Percentiles rank a stretch among this genome's conserved stretches.
These are phyloP conservation scores for Cercophora newfieldiana DNA, from an alignment of 495 filamentous ascomycete species.

Conservation along the genomic window DNA sequence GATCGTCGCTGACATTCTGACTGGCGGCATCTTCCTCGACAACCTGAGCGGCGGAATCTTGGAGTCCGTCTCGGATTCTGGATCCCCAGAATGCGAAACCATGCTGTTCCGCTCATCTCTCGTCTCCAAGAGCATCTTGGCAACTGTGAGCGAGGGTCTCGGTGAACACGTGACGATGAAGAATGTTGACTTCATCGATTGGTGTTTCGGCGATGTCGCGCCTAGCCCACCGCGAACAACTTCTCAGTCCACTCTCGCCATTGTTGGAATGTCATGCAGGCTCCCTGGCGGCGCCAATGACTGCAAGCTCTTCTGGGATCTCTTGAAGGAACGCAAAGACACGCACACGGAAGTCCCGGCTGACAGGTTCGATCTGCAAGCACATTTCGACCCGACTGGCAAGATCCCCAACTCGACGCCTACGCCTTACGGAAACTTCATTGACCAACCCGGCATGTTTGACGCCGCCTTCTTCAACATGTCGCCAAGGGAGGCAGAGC, in stretches of 20 bases:
- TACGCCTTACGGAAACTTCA: slow-evolving; percentile 62
- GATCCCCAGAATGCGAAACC: too few species aligned
- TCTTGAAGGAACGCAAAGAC: slow-evolving; percentile 60
- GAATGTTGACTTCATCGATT: too few species aligned
- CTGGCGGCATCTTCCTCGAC: slow-evolving; percentile 63
- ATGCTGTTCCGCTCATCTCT: slow-evolving; percentile 25
- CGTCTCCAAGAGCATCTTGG: slow-evolving; percentile 19
- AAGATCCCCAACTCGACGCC: slow-evolving; percentile 66
- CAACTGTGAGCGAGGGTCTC: slow-evolving; percentile 2
- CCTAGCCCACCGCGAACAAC: slow-evolving; percentile 29
- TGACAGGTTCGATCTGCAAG: slow-evolving; percentile 68
- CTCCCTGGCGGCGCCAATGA: slow-evolving; percentile 58
- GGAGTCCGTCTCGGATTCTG: too few species aligned
- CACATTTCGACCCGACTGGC: slow-evolving; percentile 69
- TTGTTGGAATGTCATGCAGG: slow-evolving; percentile 65
- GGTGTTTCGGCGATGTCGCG: too few species aligned
- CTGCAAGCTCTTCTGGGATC: slow-evolving; percentile 60
- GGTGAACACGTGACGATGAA: not conserved
- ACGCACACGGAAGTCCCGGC: slow-evolving; percentile 55
- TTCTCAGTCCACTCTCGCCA: slow-evolving; percentile 49
- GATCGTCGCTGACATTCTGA: slow-evolving; percentile 38
- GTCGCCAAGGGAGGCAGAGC: too few species aligned
- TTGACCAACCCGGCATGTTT: too few species aligned
- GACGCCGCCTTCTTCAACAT: too few species aligned
- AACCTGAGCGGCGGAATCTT: slow-evolving; percentile 70